Conservation (phyloP, 495 filamentous ascomycete genomes). For the Aspergillus taichungensis region DNA sequence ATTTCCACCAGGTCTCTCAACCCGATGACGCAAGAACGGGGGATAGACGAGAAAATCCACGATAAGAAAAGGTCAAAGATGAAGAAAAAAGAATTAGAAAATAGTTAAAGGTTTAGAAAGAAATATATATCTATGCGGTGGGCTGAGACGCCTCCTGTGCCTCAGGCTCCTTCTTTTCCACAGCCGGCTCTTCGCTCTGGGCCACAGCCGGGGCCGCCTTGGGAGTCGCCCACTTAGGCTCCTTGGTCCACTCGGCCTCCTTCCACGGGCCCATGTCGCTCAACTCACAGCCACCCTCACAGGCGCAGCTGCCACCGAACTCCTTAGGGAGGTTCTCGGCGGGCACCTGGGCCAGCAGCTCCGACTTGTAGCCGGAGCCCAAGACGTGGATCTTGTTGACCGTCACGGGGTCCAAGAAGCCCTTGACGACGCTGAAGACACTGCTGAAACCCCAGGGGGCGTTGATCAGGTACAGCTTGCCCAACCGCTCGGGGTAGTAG, state of each 20-base stretch:
- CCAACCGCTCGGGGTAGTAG: constrained; percentile 95
- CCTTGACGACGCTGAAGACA: constrained; percentile 78
- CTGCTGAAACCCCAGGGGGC: constrained; percentile 86
- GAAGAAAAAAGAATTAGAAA: constrained; percentile 5
- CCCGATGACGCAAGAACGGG: too few relatives aligned
- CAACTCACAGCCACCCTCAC: constrained; percentile 73
- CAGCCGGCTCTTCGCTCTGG: constrained; percentile 20
- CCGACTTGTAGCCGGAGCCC: constrained; percentile 68
- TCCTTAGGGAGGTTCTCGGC: constrained; percentile 80
- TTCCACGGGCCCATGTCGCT: constrained; percentile 92
- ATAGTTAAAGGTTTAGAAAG: not conserved
- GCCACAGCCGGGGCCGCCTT: constrained; percentile 22
- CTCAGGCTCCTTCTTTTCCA: constrained; percentile 28
- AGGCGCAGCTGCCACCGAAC: constrained; percentile 80
- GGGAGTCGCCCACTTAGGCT: constrained; percentile 58
- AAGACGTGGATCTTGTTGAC: constrained; percentile 93
- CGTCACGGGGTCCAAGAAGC: constrained; percentile 92
- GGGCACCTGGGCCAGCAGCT: constrained; percentile 77
- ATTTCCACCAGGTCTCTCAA: not conserved
- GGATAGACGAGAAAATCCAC: constrained; percentile 12
- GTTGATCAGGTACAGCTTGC: constrained; percentile 92
- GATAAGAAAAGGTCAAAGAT: constrained; percentile 1
- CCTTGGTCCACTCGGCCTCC: constrained; percentile 61
- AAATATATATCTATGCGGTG: constrained; percentile 21
- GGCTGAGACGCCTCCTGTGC: constrained; percentile 20